Percentiles rank a stretch among this genome's conserved stretches.
Evolutionary conservation across 257 asterid genomes (phyloP).

Genomic region (Solanum acaule): DNA sequence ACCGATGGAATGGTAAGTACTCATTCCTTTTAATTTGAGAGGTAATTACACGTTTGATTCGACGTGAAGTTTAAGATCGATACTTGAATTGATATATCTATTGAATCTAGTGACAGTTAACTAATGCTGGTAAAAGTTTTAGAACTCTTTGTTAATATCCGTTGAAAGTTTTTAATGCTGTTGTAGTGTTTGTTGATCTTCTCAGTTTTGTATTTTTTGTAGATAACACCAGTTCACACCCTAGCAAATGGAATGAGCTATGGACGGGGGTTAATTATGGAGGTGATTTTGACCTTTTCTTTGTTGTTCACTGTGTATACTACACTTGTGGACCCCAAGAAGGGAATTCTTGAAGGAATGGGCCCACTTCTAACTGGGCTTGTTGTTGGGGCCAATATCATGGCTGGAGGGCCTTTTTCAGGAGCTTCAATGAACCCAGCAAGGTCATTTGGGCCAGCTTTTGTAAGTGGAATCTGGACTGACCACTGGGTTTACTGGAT

Average conservation of each 20-base stretch:
- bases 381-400: slow-evolving; percentile 80
- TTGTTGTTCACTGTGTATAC: slow-evolving; percentile 78
- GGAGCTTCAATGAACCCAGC: slow-evolving; percentile 99
- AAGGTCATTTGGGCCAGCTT: slow-evolving; percentile 84
- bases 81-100: too few species aligned
- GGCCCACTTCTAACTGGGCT: slow-evolving; percentile 89
- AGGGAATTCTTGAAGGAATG: slow-evolving; percentile 65
- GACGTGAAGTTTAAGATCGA: too few species aligned
- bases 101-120: too few species aligned
- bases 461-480: slow-evolving; percentile 82
- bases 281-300: slow-evolving; percentile 73
- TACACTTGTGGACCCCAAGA: slow-evolving; percentile 90
- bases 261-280: slow-evolving; percentile 71
- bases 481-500: slow-evolving; percentile 95
- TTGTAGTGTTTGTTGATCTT: neutral
- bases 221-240: slow-evolving; percentile 79
- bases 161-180: neutral
- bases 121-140: too few species aligned
- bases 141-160: too few species aligned
- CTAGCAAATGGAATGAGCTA: slow-evolving; percentile 57
- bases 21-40: neutral
- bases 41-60: too few species aligned
- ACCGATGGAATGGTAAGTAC: slow-evolving; percentile 71
- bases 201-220: neutral
- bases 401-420: slow-evolving; percentile 93